Evolutionary conservation across 225 moss, liverwort and hornwort genomes (phyloP).

Genomic region (Asterella californica): DNA sequence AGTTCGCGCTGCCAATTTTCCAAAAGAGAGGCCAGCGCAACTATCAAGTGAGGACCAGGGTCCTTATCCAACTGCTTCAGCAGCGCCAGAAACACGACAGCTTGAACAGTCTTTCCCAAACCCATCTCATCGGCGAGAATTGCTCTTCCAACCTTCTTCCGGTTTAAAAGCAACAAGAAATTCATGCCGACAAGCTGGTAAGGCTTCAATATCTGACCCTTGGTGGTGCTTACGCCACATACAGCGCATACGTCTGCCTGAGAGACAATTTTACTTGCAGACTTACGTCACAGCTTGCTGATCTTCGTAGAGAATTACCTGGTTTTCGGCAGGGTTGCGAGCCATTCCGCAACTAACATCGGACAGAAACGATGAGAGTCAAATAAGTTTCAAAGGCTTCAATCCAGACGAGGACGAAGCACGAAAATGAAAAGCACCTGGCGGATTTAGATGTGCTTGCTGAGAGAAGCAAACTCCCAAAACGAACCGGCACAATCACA

Average conservation of each 20-base stretch:
- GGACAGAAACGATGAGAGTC: too few species aligned
- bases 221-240: slow-evolving; percentile 60
- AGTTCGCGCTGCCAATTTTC: slow-evolving; percentile 99
- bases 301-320: too few species aligned
- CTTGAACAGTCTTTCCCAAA: slow-evolving; percentile 96
- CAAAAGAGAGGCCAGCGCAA: slow-evolving; percentile 86
- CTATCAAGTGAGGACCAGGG: slow-evolving; percentile 87
- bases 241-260: slow-evolving; percentile 90
- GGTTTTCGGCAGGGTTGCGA: too few species aligned
- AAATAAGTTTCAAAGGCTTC: too few species aligned
- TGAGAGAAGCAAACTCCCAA: neutral
- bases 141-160: slow-evolving; percentile 94
- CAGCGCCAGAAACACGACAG: slow-evolving; percentile 84
- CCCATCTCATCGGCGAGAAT: slow-evolving; percentile 99
- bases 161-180: slow-evolving; percentile 81
- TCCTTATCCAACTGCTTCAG: slow-evolving; percentile 85
- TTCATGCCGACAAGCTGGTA: slow-evolving; percentile 99
- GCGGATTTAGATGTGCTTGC: neutral
- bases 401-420: too few species aligned
- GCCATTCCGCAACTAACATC: too few species aligned
- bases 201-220: slow-evolving; percentile 67
- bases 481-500: neutral
- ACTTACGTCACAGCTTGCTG: too few species aligned
- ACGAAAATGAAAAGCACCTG: neutral
- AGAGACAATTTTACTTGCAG: slow-evolving; percentile 59